Evolutionary conservation across 75 land plant genomes (phyloP).

Genomic region (Cryptomeria japonica): DNA sequence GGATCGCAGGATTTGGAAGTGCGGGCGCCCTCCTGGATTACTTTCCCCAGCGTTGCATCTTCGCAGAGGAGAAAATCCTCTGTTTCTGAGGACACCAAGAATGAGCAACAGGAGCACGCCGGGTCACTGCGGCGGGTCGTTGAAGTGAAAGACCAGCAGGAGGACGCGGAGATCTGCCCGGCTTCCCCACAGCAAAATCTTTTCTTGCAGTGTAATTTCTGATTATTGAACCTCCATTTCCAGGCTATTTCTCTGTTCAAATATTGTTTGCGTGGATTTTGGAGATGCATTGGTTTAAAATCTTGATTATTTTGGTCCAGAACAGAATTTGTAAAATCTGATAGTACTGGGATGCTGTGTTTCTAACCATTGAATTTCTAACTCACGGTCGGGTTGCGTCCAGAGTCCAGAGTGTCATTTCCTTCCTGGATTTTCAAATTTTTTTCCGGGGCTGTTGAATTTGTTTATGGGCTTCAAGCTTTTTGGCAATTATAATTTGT

Average conservation of each 20-base stretch:
- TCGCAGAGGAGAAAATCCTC: conserved; percentile 77
- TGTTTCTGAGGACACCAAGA: conserved; percentile 55
- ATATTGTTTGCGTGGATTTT: not conserved
- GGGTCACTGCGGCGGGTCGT: conserved; percentile 14
- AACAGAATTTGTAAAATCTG: too few relatives aligned
- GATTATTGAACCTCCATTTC: not conserved
- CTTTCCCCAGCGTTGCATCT: conserved; percentile 76
- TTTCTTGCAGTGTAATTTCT: conserved; percentile 63
- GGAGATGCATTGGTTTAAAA: too few relatives aligned
- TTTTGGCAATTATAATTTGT: too few relatives aligned
- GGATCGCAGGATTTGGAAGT: conserved; percentile 56
- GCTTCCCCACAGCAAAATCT: conserved; percentile 66
- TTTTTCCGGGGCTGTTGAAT: too few relatives aligned
- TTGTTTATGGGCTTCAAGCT: too few relatives aligned
- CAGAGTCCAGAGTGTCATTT: too few relatives aligned
- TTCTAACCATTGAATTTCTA: too few relatives aligned
- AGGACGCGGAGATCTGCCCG: conserved; percentile 74
- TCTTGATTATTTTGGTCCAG: too few relatives aligned
- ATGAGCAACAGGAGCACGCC: conserved; percentile 30
- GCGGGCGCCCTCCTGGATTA: conserved; percentile 75
- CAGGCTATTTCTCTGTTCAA: not conserved
- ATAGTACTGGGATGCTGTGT: too few relatives aligned
- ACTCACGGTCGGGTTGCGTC: too few relatives aligned
- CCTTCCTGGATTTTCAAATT: too few relatives aligned
- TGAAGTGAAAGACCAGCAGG: conserved; percentile 19